Percentiles rank a stretch among this genome's conserved stretches.
phyloP scores from a whole-genome alignment of 768 basidiomycete genomes.

The Nevesoporus exiguus region DNA sequence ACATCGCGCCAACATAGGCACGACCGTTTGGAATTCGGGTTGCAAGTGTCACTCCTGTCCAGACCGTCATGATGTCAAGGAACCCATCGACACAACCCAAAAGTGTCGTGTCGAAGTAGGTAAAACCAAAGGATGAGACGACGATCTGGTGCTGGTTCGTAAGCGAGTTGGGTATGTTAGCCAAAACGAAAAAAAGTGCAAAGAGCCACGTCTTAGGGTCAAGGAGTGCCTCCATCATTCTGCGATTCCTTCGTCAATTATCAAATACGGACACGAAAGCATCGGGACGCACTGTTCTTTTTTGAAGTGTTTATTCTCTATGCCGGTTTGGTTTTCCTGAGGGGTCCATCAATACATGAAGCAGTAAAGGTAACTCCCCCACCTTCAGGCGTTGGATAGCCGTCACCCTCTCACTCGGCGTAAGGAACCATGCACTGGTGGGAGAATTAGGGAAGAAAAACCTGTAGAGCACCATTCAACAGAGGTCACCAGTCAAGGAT shows the following conservation, averaged over 20 bases:
- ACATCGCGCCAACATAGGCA: slow-evolving; percentile 61
- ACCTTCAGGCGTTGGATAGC: slow-evolving; percentile 67
- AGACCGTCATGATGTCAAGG: slow-evolving; percentile 69
- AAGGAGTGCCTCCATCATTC: slow-evolving; percentile 62
- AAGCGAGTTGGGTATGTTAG: slow-evolving; percentile 63
- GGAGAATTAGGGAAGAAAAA: slow-evolving; percentile 75
- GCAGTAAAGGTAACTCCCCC: not conserved
- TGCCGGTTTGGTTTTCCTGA: slow-evolving; percentile 73
- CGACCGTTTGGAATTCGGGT: slow-evolving; percentile 54
- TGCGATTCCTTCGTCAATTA: slow-evolving; percentile 20
- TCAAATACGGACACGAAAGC: not conserved
- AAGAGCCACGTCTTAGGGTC: slow-evolving; percentile 80
- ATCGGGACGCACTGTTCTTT: slow-evolving; percentile 59
- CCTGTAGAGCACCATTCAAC: slow-evolving; percentile 32
- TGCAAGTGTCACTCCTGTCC: slow-evolving; percentile 56
- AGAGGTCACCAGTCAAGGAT: not conserved
- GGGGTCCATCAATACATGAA: not conserved
- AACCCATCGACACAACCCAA: slow-evolving; percentile 64
- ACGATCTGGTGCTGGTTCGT: slow-evolving; percentile 67
- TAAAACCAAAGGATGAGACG: slow-evolving; percentile 64
- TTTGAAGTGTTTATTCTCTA: slow-evolving; percentile 82
- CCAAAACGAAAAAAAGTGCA: slow-evolving; percentile 58
- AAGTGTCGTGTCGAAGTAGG: slow-evolving; percentile 60
- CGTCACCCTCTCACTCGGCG: slow-evolving; percentile 51
- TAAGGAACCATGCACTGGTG: slow-evolving; percentile 71